Percentiles rank a stretch among this genome's conserved stretches.
These are phyloP conservation scores for Backusella tuberculispora DNA, from an alignment of 192 early-diverging fungal genomes.

Conservation along the genomic window DNA sequence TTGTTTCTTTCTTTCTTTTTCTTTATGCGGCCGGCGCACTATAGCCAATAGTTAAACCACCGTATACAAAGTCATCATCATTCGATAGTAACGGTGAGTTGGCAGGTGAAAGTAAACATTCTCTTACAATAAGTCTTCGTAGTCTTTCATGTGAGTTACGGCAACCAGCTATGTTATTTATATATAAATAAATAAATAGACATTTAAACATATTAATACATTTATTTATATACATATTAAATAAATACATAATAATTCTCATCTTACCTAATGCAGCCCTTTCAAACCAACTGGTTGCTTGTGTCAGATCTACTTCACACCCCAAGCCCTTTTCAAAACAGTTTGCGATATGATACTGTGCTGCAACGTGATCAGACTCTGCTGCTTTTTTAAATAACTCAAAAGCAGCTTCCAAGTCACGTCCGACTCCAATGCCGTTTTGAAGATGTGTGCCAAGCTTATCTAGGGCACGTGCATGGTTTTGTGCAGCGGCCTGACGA, in stretches of 20 bases:
- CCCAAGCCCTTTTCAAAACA: constrained; percentile 73
- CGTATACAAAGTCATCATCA: constrained; percentile 21
- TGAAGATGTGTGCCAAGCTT: constrained; percentile 57
- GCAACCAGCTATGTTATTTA: constrained; percentile 42
- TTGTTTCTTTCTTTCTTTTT: neutral
- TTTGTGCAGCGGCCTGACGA: constrained; percentile 56
- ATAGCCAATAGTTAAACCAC: constrained; percentile 37
- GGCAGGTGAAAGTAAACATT: constrained; percentile 27
- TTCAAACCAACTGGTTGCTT: constrained; percentile 49
- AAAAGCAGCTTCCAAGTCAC: constrained; percentile 54
- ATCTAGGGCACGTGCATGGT: constrained; percentile 59
- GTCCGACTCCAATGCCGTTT: constrained; percentile 51
- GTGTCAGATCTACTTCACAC: constrained; percentile 45
- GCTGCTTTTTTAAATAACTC: constrained; percentile 57
- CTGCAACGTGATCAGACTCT: constrained; percentile 52
- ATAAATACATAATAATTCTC: constrained; percentile 11
- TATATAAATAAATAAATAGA: neutral
- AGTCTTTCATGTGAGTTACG: constrained; percentile 57
- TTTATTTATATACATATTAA: neutral
- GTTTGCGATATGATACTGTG: constrained; percentile 75
- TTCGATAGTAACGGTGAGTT: neutral
- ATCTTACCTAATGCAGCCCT: constrained; percentile 37
- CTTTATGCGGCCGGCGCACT: constrained; percentile 55
- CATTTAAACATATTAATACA: too few species aligned
- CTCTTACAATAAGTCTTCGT: constrained; percentile 48